A percentile compares a stretch with the other conserved stretches of the same genome.
Evolutionary conservation across 2,329 filamentous ascomycete genomes (phyloP).

Genomic region (Microsporum ferrugineum): DNA sequence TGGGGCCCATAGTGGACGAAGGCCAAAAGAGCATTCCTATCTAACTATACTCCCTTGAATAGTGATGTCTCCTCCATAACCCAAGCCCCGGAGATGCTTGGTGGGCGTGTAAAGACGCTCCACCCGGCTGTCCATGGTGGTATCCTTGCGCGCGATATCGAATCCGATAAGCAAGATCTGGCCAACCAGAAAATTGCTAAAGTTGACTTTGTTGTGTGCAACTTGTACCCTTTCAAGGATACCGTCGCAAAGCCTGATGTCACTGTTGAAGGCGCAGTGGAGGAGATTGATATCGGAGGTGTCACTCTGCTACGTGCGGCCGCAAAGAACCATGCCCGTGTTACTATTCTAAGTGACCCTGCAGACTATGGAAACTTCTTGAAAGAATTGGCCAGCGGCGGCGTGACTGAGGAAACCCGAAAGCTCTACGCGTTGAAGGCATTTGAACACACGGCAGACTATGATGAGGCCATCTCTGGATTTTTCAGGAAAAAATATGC

Average conservation of each 20-base stretch:
- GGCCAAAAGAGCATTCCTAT: background rate
- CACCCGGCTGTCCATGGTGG: constrained; percentile 78
- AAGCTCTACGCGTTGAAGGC: constrained; percentile 92
- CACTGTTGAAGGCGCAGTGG: constrained; percentile 89
- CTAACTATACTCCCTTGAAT: background rate
- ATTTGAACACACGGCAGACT: constrained; percentile 95
- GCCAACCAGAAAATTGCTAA: constrained; percentile 90
- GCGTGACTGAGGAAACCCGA: constrained; percentile 73
- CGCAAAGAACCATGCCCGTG: constrained; percentile 92
- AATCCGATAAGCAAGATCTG: constrained; percentile 92
- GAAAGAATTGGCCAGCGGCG: constrained; percentile 65
- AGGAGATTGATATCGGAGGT: constrained; percentile 97
- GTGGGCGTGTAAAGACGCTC: constrained; percentile 84
- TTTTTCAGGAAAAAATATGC: constrained; percentile 99
- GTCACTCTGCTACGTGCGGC: constrained; percentile 93
- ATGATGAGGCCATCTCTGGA: constrained; percentile 84
- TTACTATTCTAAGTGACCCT: constrained; percentile 92
- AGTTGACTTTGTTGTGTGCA: constrained; percentile 94
- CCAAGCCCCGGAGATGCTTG: constrained; percentile 91
- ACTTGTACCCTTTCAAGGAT: constrained; percentile 98
- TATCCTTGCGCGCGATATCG: constrained; percentile 87
- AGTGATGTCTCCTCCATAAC: constrained; percentile 98
- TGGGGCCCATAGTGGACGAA: background rate
- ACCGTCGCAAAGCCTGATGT: constrained; percentile 95
- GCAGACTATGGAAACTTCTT: constrained; percentile 90